Conservation (phyloP, 2,329 filamentous ascomycete genomes). For the Boeremia exigua region DNA sequence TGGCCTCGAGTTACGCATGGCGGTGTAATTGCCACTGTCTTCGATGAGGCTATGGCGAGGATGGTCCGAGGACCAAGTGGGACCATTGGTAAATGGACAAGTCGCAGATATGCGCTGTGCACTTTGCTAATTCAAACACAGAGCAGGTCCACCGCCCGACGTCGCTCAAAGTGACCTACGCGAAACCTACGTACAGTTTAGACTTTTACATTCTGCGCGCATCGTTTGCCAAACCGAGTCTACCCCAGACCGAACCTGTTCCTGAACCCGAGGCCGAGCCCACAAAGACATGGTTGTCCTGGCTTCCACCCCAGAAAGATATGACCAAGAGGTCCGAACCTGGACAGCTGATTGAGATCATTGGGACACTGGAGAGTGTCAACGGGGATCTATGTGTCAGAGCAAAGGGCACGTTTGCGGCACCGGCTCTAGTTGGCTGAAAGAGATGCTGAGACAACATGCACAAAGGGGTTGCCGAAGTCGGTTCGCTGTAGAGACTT, state of each 20-base stretch:
- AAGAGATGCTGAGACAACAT: background rate
- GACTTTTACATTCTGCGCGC: conserved; percentile 69
- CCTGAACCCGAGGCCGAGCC: conserved; percentile 31
- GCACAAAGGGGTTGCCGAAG: background rate
- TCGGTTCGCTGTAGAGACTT: background rate
- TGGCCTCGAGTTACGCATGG: conserved; percentile 78
- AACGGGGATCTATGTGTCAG: conserved; percentile 65
- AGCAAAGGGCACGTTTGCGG: conserved; percentile 51
- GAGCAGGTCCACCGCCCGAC: conserved; percentile 41
- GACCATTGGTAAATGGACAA: conserved; percentile 31
- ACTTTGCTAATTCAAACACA: conserved; percentile 12
- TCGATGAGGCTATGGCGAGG: conserved; percentile 73
- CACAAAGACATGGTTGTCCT: conserved; percentile 38
- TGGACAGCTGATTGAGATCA: conserved; percentile 54
- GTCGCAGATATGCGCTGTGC: background rate
- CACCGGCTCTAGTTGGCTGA: conserved; percentile 9
- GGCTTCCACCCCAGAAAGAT: conserved; percentile 45
- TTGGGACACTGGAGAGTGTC: conserved; percentile 60
- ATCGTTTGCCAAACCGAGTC: conserved; percentile 44
- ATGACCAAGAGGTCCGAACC: conserved; percentile 54
- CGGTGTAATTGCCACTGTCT: conserved; percentile 69
- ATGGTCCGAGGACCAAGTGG: conserved; percentile 62
- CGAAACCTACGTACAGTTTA: conserved; percentile 64
- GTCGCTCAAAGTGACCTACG: conserved; percentile 63
- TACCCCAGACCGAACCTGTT: conserved; percentile 32